phyloP scores from a whole-genome alignment of 805 yeast species.

The Hanseniaspora taiwanica region DNA sequence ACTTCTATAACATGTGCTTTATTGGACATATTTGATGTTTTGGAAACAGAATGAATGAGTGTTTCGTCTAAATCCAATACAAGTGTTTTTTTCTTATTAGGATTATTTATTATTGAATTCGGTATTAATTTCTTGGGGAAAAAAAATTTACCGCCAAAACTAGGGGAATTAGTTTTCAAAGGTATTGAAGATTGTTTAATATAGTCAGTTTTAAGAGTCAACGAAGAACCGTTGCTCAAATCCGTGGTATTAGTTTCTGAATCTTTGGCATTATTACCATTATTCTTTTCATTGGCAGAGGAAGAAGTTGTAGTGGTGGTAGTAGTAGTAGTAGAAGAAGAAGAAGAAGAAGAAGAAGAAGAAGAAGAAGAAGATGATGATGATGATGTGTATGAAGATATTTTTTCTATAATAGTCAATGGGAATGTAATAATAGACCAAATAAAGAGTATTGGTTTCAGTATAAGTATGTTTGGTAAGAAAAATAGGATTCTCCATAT shows the following conservation, averaged over 20 bases:
- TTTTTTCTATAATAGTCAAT: slow-evolving; percentile 28
- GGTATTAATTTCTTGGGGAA: slow-evolving; percentile 32
- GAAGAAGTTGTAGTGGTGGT: no score
- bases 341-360: no score
- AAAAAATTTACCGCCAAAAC: slow-evolving; percentile 24
- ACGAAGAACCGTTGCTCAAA: not conserved
- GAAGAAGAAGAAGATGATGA: no score
- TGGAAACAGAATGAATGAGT: slow-evolving; percentile 56
- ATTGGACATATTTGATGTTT: not conserved
- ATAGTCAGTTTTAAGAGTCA: not conserved
- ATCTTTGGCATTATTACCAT: not conserved
- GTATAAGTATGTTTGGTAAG: slow-evolving; percentile 35
- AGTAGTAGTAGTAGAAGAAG: no score
- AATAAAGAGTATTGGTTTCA: slow-evolving; percentile 37
- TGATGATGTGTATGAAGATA: not conserved
- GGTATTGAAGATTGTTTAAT: not conserved
- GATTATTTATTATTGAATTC: slow-evolving; percentile 19
- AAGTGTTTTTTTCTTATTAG: slow-evolving; percentile 47
- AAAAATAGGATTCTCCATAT: slow-evolving; percentile 27
- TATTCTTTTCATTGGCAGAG: no score
- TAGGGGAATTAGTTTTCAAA: not conserved
- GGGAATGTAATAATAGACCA: slow-evolving; percentile 49
- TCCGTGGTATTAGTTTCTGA: not conserved
- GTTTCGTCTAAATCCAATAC: slow-evolving; percentile 92
- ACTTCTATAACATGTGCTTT: slow-evolving; percentile 71